These are phyloP conservation scores for Lactarius evosmus DNA, from an alignment of 768 basidiomycete genomes.

Conservation along the genomic window DNA sequence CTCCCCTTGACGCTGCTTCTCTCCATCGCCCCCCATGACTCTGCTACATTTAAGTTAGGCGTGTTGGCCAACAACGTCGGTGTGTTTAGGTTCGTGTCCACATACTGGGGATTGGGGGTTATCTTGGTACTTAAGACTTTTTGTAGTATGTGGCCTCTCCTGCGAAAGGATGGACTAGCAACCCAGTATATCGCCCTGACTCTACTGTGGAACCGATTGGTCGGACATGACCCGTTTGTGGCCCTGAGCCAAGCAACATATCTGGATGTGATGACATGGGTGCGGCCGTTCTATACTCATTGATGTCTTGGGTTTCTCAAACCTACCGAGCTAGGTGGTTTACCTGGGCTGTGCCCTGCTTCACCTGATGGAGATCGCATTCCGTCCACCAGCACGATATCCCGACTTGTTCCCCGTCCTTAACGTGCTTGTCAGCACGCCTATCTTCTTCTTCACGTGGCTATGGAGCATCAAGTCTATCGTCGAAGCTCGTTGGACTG, in stretches of 20 bases:
- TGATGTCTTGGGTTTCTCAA: not conserved
- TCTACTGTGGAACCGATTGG: constrained; percentile 75
- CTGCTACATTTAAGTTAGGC: constrained; percentile 65
- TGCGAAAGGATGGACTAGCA: constrained; percentile 73
- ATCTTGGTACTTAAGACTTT: not conserved
- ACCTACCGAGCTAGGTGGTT: constrained; percentile 39
- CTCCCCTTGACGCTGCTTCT: constrained; percentile 80
- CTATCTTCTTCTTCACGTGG: constrained; percentile 81
- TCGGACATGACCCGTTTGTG: constrained; percentile 70
- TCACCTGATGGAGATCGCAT: constrained; percentile 60
- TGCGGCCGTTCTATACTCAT: constrained; percentile 33
- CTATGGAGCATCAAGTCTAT: constrained; percentile 85
- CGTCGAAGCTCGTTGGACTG: constrained; percentile 76
- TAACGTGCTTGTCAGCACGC: constrained; percentile 78
- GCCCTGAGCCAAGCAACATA: constrained; percentile 45
- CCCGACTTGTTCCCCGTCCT: constrained; percentile 84
- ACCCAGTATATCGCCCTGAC: constrained; percentile 68
- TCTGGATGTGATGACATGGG: constrained; percentile 52
- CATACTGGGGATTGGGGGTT: not conserved
- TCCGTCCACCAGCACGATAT: constrained; percentile 67
- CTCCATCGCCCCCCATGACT: constrained; percentile 46
- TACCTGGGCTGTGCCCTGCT: constrained; percentile 54
- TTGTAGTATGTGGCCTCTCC: constrained; percentile 88
- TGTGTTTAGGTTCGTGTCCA: constrained; percentile 69
- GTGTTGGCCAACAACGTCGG: constrained; percentile 78